A percentile compares a stretch with the other conserved stretches of the same genome.
Evolutionary conservation across 768 basidiomycete genomes (phyloP).

Genomic region (Crucibulum laeve): DNA sequence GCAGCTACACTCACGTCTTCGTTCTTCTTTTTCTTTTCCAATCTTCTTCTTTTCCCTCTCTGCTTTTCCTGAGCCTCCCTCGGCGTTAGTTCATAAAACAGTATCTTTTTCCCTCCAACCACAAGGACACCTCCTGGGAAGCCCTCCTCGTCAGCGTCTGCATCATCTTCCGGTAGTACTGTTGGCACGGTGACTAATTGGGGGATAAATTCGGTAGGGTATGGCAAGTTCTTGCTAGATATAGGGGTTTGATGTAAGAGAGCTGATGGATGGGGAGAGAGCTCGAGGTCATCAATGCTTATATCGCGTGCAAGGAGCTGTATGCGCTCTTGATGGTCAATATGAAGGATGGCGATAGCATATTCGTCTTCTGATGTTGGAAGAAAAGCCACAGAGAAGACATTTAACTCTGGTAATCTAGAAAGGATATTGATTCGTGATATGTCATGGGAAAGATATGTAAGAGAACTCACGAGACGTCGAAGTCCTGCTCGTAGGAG

Average conservation of each 20-base stretch:
- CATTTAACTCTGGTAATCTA: conserved; percentile 63
- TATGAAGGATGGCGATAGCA: conserved; percentile 61
- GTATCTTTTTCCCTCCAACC: conserved; percentile 61
- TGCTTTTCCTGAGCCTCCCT: conserved; percentile 45
- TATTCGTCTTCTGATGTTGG: conserved; percentile 37
- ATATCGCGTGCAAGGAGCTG: conserved; percentile 63
- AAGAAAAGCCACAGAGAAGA: conserved; percentile 66
- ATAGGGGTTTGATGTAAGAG: conserved; percentile 51
- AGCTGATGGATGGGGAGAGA: conserved; percentile 42
- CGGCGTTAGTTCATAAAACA: conserved; percentile 56
- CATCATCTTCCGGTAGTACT: conserved; percentile 15
- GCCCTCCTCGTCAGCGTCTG: conserved; percentile 21
- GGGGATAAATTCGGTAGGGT: conserved; percentile 33
- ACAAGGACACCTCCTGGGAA: conserved; percentile 70
- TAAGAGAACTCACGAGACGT: conserved; percentile 50
- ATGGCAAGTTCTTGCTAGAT: conserved; percentile 42
- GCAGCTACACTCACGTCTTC: conserved; percentile 33
- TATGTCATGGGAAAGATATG: background rate
- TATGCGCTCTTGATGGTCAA: conserved; percentile 58
- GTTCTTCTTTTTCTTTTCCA: conserved; percentile 48
- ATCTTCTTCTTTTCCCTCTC: conserved; percentile 47
- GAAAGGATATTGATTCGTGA: conserved; percentile 3
- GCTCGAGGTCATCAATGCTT: conserved; percentile 40
- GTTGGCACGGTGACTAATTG: conserved; percentile 37
- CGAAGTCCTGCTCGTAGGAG: conserved; percentile 50